Conservation (phyloP, 2,329 filamentous ascomycete genomes). For the Ilyonectria destructans region DNA sequence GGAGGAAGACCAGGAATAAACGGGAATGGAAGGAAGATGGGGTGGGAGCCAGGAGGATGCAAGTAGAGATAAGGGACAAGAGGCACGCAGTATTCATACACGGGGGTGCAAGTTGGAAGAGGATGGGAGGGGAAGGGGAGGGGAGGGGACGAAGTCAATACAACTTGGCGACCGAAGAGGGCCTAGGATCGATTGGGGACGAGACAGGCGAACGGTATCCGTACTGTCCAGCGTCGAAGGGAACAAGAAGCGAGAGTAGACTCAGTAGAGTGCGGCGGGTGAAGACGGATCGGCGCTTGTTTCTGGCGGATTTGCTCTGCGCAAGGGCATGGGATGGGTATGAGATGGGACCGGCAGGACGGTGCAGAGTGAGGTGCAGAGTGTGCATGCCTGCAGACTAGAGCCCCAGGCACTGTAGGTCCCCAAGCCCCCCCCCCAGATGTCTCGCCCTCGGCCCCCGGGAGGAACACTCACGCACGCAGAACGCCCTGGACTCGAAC, state of each 20-base stretch:
- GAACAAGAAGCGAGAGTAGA: conserved; percentile 6
- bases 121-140: conserved; percentile 15
- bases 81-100: conserved; percentile 14
- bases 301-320: conserved; percentile 19
- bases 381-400: neutral
- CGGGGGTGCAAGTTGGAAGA: conserved; percentile 19
- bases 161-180: conserved; percentile 21
- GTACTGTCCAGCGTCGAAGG: conserved; percentile 8
- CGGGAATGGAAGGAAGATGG: neutral
- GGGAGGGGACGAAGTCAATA: conserved; percentile 26
- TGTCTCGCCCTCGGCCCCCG: conserved; percentile 9
- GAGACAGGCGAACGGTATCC: conserved; percentile 1
- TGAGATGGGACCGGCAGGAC: conserved; percentile 7
- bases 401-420: conserved; percentile 2
- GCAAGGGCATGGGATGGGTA: neutral
- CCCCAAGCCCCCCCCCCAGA: neutral
- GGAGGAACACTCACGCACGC: conserved; percentile 14
- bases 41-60: conserved; percentile 15
- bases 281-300: conserved; percentile 37
- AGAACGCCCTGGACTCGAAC: conserved; percentile 4
- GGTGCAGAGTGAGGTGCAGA: conserved; percentile 9
- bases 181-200: conserved; percentile 24
- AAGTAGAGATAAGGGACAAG: conserved; percentile 15
- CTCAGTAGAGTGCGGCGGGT: conserved; percentile 19
- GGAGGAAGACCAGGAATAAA: neutral